A percentile compares a stretch with the other conserved stretches of the same genome.
Conservation (phyloP, 2,329 filamentous ascomycete genomes). For the Trichoderma polysporum region DNA sequence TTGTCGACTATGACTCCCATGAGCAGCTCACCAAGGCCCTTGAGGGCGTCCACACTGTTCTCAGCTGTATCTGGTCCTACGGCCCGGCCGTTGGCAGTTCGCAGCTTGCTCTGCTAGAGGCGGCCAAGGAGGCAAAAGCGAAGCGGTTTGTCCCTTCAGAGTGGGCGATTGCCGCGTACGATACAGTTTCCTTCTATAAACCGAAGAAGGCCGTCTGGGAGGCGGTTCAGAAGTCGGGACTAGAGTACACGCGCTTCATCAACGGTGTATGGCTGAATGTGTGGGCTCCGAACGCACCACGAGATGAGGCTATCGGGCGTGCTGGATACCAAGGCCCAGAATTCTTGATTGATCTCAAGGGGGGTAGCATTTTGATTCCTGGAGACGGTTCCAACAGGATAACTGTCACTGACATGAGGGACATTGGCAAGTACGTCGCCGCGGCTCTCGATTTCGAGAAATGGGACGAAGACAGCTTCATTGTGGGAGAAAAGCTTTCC, state of each 20-base stretch:
- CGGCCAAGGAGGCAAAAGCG: constrained; percentile 4
- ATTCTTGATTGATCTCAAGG: background rate
- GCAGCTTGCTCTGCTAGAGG: constrained; percentile 14
- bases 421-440: constrained; percentile 15
- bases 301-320: background rate
- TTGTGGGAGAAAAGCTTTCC: constrained; percentile 4
- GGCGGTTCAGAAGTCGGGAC: constrained; percentile 1
- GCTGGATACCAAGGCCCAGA: constrained; percentile 3
- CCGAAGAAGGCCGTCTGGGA: constrained; percentile 11
- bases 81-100: background rate
- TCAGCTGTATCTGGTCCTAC: constrained; percentile 15
- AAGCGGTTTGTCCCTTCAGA: constrained; percentile 6
- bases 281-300: constrained; percentile 1
- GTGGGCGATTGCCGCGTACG: constrained; percentile 11
- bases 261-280: constrained; percentile 15
- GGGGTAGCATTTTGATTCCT: background rate
- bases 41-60: constrained; percentile 10
- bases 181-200: background rate
- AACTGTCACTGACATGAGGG: background rate
- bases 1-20: constrained; percentile 8
- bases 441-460: constrained; percentile 10
- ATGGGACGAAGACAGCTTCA: constrained; percentile 4
- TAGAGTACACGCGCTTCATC: constrained; percentile 21
- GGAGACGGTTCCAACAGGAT: background rate
- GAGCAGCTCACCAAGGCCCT: constrained; percentile 9